Conservation (phyloP, 768 basidiomycete species). For the Rhodotorula toruloides region DNA sequence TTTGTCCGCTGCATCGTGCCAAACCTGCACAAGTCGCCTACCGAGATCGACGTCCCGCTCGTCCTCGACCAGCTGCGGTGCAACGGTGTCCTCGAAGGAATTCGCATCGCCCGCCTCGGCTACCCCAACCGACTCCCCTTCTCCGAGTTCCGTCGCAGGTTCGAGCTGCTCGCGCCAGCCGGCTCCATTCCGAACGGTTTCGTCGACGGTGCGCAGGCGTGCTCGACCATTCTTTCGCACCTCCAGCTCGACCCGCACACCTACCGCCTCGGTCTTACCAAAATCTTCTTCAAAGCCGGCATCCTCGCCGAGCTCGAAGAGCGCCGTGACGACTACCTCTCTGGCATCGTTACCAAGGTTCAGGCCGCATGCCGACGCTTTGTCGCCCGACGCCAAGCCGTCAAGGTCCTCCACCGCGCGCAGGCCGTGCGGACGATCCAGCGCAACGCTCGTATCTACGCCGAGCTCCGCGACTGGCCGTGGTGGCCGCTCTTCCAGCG, state of each 20-base stretch:
- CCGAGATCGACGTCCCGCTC: constrained; percentile 83
- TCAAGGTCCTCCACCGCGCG: constrained; percentile 88
- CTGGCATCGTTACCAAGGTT: constrained; percentile 77
- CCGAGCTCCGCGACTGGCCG: constrained; percentile 86
- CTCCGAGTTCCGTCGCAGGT: constrained; percentile 93
- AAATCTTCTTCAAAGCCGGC: constrained; percentile 98
- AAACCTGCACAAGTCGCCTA: constrained; percentile 83
- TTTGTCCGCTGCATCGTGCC: constrained; percentile 98
- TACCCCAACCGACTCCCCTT: constrained; percentile 97
- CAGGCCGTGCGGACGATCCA: constrained; percentile 87
- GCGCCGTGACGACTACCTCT: constrained; percentile 76
- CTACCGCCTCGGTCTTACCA: constrained; percentile 89
- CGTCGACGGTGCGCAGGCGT: constrained; percentile 96
- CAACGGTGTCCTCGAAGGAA: constrained; percentile 98
- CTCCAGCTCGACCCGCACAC: constrained; percentile 77
- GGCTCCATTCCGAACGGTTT: constrained; percentile 74
- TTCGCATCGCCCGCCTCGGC: constrained; percentile 91
- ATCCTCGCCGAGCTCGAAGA: constrained; percentile 95
- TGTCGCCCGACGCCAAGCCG: constrained; percentile 81
- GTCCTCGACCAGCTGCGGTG: constrained; percentile 94
- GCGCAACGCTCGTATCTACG: constrained; percentile 84
- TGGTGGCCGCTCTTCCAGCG: constrained; percentile 99
- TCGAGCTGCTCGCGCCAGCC: constrained; percentile 88
- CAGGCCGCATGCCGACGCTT: constrained; percentile 83
- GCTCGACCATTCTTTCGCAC: constrained; percentile 78